phyloP scores from a whole-genome alignment of 257 asterid genomes.

The Nicotiana tabacum region DNA sequence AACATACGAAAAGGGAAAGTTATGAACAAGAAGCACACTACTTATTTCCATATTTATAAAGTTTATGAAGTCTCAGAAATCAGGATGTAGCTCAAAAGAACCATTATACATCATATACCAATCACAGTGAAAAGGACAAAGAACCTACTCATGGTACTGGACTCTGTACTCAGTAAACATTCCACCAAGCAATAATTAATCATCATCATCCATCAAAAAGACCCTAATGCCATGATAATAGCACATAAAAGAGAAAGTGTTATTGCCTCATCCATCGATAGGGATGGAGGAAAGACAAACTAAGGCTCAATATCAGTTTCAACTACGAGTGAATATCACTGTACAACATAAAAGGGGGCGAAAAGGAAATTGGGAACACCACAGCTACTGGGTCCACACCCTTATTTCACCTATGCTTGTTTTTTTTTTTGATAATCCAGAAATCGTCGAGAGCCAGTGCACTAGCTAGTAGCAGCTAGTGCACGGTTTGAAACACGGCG shows the following conservation, averaged over 20 bases:
- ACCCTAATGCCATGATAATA: slow-evolving; percentile 36
- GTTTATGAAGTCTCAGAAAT: slow-evolving; percentile 18
- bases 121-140: slow-evolving; percentile 36
- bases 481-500: too few species aligned
- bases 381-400: slow-evolving; percentile 33
- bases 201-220: slow-evolving; percentile 43
- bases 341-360: slow-evolving; percentile 3
- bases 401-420: slow-evolving; percentile 22
- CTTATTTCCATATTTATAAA: slow-evolving; percentile 27
- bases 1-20: slow-evolving; percentile 14
- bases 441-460: too few species aligned
- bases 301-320: slow-evolving; percentile 28
- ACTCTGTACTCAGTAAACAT: slow-evolving; percentile 41
- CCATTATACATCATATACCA: slow-evolving; percentile 25
- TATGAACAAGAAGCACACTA: slow-evolving; percentile 19
- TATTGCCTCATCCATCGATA: slow-evolving; percentile 15
- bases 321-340: slow-evolving; percentile 23
- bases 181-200: slow-evolving; percentile 43
- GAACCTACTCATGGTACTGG: slow-evolving; percentile 45
- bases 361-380: slow-evolving; percentile 20
- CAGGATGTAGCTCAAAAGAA: slow-evolving; percentile 24
- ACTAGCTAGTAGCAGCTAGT: too few species aligned
- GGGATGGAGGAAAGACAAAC: neutral
- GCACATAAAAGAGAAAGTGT: slow-evolving; percentile 3
- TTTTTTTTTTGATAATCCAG: too few species aligned